A percentile compares a stretch with the other conserved stretches of the same genome.
These are phyloP conservation scores for Apiotrichum veenhuisii DNA, from an alignment of 1,284 basidiomycete genomes.

Conservation along the genomic window DNA sequence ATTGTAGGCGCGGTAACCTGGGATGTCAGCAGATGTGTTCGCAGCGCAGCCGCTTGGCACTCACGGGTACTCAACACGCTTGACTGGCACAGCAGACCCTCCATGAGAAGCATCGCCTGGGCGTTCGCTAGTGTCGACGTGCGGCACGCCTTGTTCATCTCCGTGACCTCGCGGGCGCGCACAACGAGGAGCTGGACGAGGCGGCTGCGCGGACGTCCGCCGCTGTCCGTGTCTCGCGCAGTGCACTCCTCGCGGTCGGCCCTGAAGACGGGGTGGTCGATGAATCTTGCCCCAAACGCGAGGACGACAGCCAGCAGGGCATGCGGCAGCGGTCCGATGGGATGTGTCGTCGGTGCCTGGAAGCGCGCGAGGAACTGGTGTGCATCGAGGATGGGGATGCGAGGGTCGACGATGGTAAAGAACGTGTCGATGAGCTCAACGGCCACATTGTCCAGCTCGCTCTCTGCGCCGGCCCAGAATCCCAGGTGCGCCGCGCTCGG, in stretches of 20 bases:
- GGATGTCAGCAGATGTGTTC: neutral
- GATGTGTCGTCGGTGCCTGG: conserved; percentile 31
- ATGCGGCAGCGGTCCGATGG: conserved; percentile 57
- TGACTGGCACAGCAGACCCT: conserved; percentile 27
- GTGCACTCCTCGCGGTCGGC: conserved; percentile 63
- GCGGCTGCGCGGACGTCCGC: conserved; percentile 55
- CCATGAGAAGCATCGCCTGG: conserved; percentile 38
- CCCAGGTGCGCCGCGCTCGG: conserved; percentile 32
- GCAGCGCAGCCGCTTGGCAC: too few relatives aligned
- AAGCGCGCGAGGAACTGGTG: conserved; percentile 62
- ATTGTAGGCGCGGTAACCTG: conserved; percentile 29
- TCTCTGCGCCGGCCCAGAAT: conserved; percentile 24
- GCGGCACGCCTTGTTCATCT: conserved; percentile 76
- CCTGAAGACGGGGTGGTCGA: conserved; percentile 74
- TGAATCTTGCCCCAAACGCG: conserved; percentile 88
- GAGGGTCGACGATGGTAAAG: conserved; percentile 71
- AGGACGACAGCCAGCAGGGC: conserved; percentile 80
- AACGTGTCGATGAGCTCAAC: conserved; percentile 78
- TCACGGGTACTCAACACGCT: neutral
- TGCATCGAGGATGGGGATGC: conserved; percentile 74
- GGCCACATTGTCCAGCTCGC: conserved; percentile 60
- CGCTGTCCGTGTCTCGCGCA: conserved; percentile 18
- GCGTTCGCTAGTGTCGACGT: conserved; percentile 75
- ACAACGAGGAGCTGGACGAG: conserved; percentile 73
- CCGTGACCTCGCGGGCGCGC: conserved; percentile 74